phyloP scores from a whole-genome alignment of 257 asterid species.

The Perilla frutescens region DNA sequence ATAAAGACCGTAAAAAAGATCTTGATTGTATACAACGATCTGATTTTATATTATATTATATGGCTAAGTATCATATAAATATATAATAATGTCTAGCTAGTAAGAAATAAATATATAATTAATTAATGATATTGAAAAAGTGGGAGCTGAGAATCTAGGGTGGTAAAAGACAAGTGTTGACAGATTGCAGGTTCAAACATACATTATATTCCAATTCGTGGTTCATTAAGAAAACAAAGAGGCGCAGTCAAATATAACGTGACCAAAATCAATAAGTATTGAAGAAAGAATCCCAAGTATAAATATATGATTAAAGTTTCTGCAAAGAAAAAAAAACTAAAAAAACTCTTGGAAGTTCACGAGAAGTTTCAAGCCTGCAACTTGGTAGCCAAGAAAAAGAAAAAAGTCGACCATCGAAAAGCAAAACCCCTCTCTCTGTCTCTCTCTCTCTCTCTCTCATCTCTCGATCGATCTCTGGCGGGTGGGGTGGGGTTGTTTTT shows the following conservation, averaged over 20 bases:
- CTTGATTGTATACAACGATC: background rate
- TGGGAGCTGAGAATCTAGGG: background rate
- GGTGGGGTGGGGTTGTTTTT: too few relatives aligned
- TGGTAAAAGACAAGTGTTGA: background rate
- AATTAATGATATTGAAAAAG: background rate
- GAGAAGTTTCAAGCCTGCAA: conserved; percentile 28
- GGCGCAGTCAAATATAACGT: conserved; percentile 29
- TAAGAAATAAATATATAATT: background rate
- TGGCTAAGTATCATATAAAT: too few relatives aligned
- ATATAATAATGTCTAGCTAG: too few relatives aligned
- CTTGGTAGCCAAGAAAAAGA: conserved; percentile 53
- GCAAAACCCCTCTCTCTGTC: background rate
- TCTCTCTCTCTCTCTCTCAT: background rate
- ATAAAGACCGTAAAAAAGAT: too few relatives aligned
- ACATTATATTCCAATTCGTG: background rate
- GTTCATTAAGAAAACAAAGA: conserved; percentile 9
- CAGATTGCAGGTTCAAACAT: conserved; percentile 25
- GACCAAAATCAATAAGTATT: conserved; percentile 19
- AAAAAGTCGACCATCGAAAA: conserved; percentile 32
- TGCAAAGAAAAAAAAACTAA: background rate
- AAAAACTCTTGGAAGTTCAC: conserved; percentile 36
- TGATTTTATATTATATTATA: background rate
- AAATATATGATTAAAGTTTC: conserved; percentile 5
- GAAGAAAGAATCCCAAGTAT: conserved; percentile 1
- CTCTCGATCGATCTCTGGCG: background rate